phyloP scores from a whole-genome alignment of 108 stramenopile species.

The Tribonema minus region DNA sequence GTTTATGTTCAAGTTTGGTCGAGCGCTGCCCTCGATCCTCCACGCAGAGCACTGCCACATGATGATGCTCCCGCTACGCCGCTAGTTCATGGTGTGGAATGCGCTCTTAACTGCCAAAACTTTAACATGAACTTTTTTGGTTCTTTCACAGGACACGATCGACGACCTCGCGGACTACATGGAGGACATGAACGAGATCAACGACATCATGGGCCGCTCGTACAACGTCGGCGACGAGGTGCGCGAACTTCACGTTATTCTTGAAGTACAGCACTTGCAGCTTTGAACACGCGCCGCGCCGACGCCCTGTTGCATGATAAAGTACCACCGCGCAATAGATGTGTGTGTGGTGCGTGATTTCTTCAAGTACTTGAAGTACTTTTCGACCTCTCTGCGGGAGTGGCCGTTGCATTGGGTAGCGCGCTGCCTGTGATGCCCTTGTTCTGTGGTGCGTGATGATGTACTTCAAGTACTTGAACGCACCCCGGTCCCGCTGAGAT shows the following conservation, averaged over 20 bases:
- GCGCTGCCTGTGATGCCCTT: too few species aligned
- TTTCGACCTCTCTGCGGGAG: neutral
- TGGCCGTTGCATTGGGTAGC: neutral
- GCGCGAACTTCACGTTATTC: neutral
- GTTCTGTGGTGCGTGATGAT: neutral
- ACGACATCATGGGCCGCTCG: constrained; percentile 83
- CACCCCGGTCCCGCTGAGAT: neutral
- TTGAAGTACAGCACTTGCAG: neutral
- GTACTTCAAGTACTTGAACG: neutral
- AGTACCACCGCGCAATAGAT: neutral
- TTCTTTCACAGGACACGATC: constrained; percentile 75
- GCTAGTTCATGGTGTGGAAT: too few species aligned
- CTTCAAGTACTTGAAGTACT: neutral
- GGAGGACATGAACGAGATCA: constrained; percentile 91
- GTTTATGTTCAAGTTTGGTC: too few species aligned
- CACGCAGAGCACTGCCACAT: too few species aligned
- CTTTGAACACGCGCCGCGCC: neutral
- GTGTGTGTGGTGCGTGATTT: neutral
- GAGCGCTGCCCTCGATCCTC: too few species aligned
- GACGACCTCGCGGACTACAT: constrained; percentile 88
- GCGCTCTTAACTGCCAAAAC: too few species aligned
- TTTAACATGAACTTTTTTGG: too few species aligned
- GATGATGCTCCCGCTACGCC: too few species aligned
- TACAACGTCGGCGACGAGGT: too few species aligned
- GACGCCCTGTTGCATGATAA: neutral